These are phyloP conservation scores for Senna siamea DNA, from an alignment of 306 rosid genomes.

Conservation along the genomic window DNA sequence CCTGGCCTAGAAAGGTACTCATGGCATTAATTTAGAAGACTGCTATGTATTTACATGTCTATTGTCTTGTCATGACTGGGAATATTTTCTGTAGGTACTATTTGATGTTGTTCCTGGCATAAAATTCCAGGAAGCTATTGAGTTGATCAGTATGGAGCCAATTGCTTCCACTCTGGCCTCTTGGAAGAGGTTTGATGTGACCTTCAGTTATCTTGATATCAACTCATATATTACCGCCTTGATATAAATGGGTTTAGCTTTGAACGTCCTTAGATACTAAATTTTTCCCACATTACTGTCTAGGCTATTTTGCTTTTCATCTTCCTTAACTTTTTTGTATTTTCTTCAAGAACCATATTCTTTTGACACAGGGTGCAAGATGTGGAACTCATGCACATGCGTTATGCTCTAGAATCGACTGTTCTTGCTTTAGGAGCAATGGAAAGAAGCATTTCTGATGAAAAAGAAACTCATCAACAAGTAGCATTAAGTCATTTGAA, in stretches of 20 bases:
- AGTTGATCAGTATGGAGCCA: constrained; percentile 89
- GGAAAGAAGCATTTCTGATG: constrained; percentile 62
- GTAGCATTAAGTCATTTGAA: constrained; percentile 71
- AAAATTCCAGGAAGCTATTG: constrained; percentile 86
- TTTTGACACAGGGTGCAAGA: constrained; percentile 77
- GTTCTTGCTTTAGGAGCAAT: constrained; percentile 89
- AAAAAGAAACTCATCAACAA: constrained; percentile 56
- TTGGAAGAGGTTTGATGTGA: constrained; percentile 61
- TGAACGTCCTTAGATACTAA: not conserved
- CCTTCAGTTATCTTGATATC: constrained; percentile 13
- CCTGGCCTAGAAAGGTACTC: not conserved
- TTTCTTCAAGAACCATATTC: constrained; percentile 31
- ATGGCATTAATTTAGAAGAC: not conserved
- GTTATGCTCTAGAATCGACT: constrained; percentile 86
- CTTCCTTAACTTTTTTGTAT: constrained; percentile 38
- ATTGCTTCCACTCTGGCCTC: constrained; percentile 74
- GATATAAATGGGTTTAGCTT: not conserved
- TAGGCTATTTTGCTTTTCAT: constrained; percentile 24
- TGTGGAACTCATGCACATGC: constrained; percentile 97
- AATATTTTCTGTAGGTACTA: constrained; percentile 74
- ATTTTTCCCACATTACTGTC: not conserved
- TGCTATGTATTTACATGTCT: not conserved
- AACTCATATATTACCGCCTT: constrained; percentile 20
- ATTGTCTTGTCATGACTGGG: constrained; percentile 39
- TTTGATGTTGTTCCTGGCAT: constrained; percentile 98